Conservation (phyloP, 202 grass and related monocot species). For the Bolboschoenoplectus hybrid region DNA sequence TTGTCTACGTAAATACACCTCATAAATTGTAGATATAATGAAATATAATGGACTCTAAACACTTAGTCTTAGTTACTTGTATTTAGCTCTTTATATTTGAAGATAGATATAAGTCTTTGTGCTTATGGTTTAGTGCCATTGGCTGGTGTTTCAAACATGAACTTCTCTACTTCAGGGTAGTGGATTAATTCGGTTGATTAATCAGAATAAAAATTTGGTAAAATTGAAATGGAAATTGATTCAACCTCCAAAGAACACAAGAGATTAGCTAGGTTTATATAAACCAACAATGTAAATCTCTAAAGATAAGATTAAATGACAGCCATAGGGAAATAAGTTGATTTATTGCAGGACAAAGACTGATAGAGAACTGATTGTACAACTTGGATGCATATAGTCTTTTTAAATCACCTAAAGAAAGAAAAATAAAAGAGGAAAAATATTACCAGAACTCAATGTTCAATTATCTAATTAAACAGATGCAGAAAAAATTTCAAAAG, state of each 20-base stretch:
- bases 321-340: background rate
- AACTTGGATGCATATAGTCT: background rate
- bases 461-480: conserved; percentile 16
- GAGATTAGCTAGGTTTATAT: background rate
- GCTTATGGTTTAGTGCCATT: background rate
- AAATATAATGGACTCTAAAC: conserved; percentile 14
- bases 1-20: conserved; percentile 26
- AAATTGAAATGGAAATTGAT: conserved; percentile 17
- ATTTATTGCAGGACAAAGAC: background rate
- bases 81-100: background rate
- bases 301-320: background rate
- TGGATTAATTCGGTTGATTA: background rate
- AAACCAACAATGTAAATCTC: background rate
- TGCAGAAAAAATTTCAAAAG: background rate
- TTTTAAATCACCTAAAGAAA: background rate
- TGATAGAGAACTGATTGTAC: background rate
- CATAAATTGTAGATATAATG: conserved; percentile 6
- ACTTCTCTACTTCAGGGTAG: background rate
- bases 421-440: background rate
- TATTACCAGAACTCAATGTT: background rate
- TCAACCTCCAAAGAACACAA: background rate
- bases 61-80: conserved; percentile 18
- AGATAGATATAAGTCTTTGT: background rate
- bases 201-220: background rate
- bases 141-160: background rate